Conservation (phyloP, 208 protist species). For the Wallacemonas sp. region DNA sequence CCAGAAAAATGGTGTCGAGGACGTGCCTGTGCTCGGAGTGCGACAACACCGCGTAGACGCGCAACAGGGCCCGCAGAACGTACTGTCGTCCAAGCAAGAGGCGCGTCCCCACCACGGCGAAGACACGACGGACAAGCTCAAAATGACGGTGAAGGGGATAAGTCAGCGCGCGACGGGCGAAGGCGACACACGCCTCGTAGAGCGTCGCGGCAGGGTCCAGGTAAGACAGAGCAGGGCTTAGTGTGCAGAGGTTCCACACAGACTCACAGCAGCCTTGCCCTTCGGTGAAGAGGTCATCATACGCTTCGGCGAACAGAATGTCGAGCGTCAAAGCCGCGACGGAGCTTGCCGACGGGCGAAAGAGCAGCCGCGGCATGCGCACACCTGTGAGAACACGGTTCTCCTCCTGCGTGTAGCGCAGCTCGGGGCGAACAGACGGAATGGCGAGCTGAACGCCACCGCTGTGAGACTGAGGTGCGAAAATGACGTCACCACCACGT, state of each 20-base stretch:
- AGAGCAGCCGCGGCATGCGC: constrained; percentile 48
- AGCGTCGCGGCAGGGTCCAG: constrained; percentile 74
- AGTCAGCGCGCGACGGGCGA: constrained; percentile 69
- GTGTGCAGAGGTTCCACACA: constrained; percentile 84
- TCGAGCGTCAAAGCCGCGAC: constrained; percentile 80
- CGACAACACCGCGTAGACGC: constrained; percentile 62
- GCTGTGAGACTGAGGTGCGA: not conserved
- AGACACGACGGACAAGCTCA: constrained; percentile 65
- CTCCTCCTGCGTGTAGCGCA: constrained; percentile 59
- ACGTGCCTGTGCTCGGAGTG: constrained; percentile 84
- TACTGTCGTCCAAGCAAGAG: constrained; percentile 67
- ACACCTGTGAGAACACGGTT: constrained; percentile 40
- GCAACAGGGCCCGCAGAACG: constrained; percentile 72
- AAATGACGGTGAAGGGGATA: constrained; percentile 89
- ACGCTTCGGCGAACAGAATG: constrained; percentile 81
- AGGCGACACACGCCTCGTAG: constrained; percentile 78
- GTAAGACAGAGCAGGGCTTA: constrained; percentile 81
- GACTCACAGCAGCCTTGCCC: constrained; percentile 85
- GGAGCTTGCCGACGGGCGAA: constrained; percentile 31
- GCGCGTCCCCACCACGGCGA: constrained; percentile 67
- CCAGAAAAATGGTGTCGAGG: constrained; percentile 72
- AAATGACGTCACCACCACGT: no score
- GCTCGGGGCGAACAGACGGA: constrained; percentile 33
- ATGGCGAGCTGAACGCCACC: constrained; percentile 35
- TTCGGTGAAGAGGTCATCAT: constrained; percentile 89